Percentiles rank a stretch among this genome's conserved stretches.
Evolutionary conservation across 2,329 filamentous ascomycete species (phyloP).

Genomic region (Grosmannia huntii): DNA sequence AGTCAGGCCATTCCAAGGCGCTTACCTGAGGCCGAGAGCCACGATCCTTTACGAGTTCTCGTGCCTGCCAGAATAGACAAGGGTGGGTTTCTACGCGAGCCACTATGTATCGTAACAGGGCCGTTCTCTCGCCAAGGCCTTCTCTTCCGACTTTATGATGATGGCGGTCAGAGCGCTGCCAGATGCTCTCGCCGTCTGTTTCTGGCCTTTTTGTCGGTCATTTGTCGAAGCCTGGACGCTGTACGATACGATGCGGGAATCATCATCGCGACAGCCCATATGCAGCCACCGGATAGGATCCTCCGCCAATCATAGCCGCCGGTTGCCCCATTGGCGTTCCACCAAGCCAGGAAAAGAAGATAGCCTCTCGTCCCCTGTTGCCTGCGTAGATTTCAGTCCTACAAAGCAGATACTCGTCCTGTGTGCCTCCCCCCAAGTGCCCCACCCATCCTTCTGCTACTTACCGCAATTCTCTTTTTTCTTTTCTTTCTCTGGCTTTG

Average conservation of each 20-base stretch:
- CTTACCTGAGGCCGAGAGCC: not conserved
- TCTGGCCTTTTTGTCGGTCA: not conserved
- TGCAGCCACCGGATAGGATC: not conserved
- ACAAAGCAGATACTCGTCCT: not conserved
- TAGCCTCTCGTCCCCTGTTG: not conserved
- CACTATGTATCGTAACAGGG: not conserved
- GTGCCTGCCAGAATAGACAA: not conserved
- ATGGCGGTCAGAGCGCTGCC: not conserved
- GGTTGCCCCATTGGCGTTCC: not conserved
- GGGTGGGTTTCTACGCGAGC: not conserved
- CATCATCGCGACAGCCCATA: not conserved
- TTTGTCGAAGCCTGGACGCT: not conserved
- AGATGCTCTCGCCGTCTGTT: not conserved
- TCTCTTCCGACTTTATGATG: not conserved
- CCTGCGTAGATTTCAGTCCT: conserved; percentile 4
- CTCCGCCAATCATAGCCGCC: not conserved
- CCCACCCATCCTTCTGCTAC: not conserved
- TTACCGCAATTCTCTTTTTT: not conserved
- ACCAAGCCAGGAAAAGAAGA: not conserved
- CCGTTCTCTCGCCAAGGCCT: not conserved
- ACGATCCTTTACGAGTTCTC: not conserved
- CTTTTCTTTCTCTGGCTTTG: not conserved
- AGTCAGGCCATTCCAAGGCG: not conserved
- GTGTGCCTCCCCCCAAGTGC: not conserved
- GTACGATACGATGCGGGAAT: not conserved